Conservation (phyloP, 2,329 filamentous ascomycete genomes). For the Colletotrichum sublineola region DNA sequence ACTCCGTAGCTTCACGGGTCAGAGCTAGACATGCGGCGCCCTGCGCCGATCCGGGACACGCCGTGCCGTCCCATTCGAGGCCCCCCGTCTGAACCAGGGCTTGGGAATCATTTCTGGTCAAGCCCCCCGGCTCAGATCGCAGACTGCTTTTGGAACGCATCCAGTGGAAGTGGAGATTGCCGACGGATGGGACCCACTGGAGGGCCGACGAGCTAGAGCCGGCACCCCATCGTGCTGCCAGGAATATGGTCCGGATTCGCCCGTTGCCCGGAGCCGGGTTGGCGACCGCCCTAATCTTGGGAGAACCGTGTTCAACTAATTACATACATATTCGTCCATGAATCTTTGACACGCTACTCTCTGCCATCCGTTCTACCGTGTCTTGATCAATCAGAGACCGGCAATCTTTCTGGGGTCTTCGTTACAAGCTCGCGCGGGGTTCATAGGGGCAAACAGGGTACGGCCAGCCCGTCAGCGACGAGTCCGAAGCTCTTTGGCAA, state of each 20-base stretch:
- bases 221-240: too few relatives aligned
- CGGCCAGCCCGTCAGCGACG: neutral
- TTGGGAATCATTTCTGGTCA: neutral
- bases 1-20: neutral
- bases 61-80: neutral
- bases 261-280: neutral
- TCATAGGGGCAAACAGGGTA: neutral
- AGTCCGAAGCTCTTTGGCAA: neutral
- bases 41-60: conserved; percentile 3
- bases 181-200: neutral
- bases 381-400: too few relatives aligned
- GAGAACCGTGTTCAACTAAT: too few relatives aligned
- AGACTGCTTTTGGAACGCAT: neutral
- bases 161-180: neutral
- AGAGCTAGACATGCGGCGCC: neutral
- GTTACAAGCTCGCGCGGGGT: neutral
- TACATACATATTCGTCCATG: neutral
- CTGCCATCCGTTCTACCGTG: neutral
- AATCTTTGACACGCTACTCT: neutral
- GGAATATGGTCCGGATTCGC: too few relatives aligned
- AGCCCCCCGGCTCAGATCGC: neutral
- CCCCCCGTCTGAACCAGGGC: neutral
- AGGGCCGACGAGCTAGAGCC: neutral
- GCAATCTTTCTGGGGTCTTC: neutral
- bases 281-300: too few relatives aligned